Base-by-base conservation (phyloP, 345 rosid genomes). In the Bruguiera parviflora region DNA sequence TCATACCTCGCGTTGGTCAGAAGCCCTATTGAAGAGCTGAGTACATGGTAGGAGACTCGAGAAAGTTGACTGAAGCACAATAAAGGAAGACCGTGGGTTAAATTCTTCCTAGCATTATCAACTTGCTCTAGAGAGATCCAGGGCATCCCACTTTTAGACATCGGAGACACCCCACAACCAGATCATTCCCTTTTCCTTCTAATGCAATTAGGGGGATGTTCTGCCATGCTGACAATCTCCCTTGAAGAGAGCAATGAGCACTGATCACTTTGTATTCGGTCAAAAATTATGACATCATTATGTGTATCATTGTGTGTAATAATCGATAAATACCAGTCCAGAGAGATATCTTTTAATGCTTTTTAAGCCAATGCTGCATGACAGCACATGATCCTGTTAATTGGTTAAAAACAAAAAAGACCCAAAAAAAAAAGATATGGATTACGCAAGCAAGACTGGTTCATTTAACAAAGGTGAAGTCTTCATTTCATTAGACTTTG, bases 41-140 rank as follows among this genome's bases (percentile, higher is more conserved):
- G 81, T 88, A 92, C 13, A 89, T 70, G 18, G 96, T 69, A 35
- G 91, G 81, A 8, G 96, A 89, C 73, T 92, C 96, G 2, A 90
- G 88, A 67, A 85, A 95, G 77, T 92, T 95, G 74, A 95, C 82
- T 51, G 99, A 92, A 64, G 99, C 96, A 71, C 99, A 95, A 64
- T 90, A 95, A 75, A 92, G 97, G 87, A 39, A 95, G 89, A 27
- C 88, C 70, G 71, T 95, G 92, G 4, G 96, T 95, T 68, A 90
- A 86, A 79, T 87, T 90, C 84, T 84, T 89, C 97, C 97, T 90
- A 22, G 84, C 84, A 75, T 85, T 80, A 85, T 89, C 96, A 73
- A 90, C 86, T 67, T 86, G 75, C 63, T 88, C 75, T 75, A 57
- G 92, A 89, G 78, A 84, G 96, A 84, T 89, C 92, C 81, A 95